Evolutionary conservation across 305 asterid species (phyloP), one percentile per base, ranked within the genome.

Genomic region (Ajuga reptans): DNA sequence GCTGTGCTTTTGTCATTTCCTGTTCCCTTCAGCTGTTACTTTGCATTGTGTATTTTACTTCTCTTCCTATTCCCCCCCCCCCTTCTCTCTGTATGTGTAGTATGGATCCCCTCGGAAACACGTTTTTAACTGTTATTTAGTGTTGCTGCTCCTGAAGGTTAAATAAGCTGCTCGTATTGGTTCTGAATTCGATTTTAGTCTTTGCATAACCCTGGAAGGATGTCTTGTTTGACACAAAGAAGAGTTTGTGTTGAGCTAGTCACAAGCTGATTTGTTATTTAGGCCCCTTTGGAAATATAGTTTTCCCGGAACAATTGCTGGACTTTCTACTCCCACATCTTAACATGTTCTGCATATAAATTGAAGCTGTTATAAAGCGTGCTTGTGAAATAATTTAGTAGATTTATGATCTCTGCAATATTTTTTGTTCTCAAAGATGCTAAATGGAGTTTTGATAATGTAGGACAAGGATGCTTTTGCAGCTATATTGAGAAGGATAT

Each of bases 381-480:
- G 0, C 56, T 18, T 15, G 12, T 9, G 10, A 45, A 12, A 63
- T 45, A 27, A 43, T 24, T 2, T 27, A n/a, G 47, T 18, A 11
- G 16, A 41, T 46, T 41, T 10, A 50, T 5, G 49, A 11, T 45
- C 16, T 45, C 0, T 51, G 12, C 33, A 21, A 24, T 4, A 41
- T 4, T 12, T 14, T 45, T 11, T 64, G 11, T 8, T 9, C n/a
- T 39, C 45, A 2, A 39, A 7, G 11, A 39, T 39, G 10, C 17
- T 54, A 9, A 63, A 24, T 3, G 6, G 27, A 65, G 58, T 6
- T 16, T 50, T 62, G 75, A 55, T 62, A 41, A 72, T 69, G 67
- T 84, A 89, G 98, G 98, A 89, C 80, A 92, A 92, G 89, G 82
- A 78, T 79, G 87, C 90, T 6, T 92, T 89, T 71, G 96, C 96